Base-by-base conservation (phyloP, 805 yeast species). In the Spathaspora arborariae region DNA sequence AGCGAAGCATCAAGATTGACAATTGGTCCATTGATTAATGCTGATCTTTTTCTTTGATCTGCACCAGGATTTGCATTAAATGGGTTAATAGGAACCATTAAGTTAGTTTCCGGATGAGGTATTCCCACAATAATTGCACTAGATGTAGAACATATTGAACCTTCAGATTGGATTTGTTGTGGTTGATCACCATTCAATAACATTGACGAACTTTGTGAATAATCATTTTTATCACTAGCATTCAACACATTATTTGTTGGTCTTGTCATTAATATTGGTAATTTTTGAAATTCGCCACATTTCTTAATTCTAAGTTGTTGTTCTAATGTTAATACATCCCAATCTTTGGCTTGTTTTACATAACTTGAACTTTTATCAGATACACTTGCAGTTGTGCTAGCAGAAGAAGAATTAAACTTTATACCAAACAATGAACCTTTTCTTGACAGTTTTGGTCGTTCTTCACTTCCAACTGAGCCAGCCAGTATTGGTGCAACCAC, bases 11-110 rank as follows among this genome's bases (percentile, higher is more conserved):
- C 97, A 39, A 91, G 62, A 60, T 91, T 90, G 42, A 91, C 59
- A 4, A 94, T 81, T 0, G 97, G 97, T 0, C 97, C 97, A 41
- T 76, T 78, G 15, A 82, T 66, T 30, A 90, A 65, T 0, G 97
- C 96, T 10, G 83, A 80, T 44, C 88, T 75, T 58, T 90, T 91
- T 22, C 96, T 71, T 49, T 78, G 82, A 58, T 91, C 97, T 2
- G 82, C 75, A 1, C 82, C 55, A 1, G 76, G 75, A 47, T 67
- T 64, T 4, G 68, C 59, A 46, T 60, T 67, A 56, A 68, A 70
- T 2, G 73, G 73, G 43, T 67, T 70, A 38, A 68, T 65, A 3
- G 74, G 74, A 16, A 49, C 55, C 9, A 52, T 51, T 26, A 69
- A 55, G 20, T 55, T 59, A 2, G 65, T 57, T 47, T 72, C 76